Evolutionary conservation across 441 rosid species (phyloP), one percentile per base, ranked within the genome.

Genomic region (Melianthus villosus): DNA sequence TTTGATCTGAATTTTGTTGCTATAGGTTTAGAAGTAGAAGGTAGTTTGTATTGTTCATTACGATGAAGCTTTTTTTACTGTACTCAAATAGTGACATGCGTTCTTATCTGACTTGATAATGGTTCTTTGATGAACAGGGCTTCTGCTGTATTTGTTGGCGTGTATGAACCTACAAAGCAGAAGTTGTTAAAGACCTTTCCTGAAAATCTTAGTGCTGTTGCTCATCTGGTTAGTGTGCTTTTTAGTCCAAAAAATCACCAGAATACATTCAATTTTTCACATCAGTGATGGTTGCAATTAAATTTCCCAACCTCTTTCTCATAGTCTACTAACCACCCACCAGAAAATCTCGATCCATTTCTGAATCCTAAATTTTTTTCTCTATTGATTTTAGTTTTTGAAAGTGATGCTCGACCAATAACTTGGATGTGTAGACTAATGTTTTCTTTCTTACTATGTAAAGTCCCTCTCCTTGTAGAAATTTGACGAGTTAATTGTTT

Each of bases 111-210:
- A 22, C n/a, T 10, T 50, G 38, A 9, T 42, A 15, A 41, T 32
- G 16, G 31, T 15, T 42, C 27, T 46, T 44, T 36, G 34, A 19
- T 53, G 34, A 40, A 28, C 59, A 87, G 93, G 62, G 97, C 95
- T 52, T 89, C 98, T 26, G 96, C 98, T 12, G 46, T 89, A 53
- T 89, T 89, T 72, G 65, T 89, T 16, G 98, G 98, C 52, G 91
- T 82, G 38, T 89, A 84, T 46, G 98, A 89, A 62, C 96, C 98
- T 34, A 53, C 86, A 49, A 84, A 89, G 64, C 94, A 79, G 75
- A 79, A 89, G 64, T 48, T 89, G 48, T 60, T 82, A 48, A 70
- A 62, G 64, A 63, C 50, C 12, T 52, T 89, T 34, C 94, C 98
- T 32, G 96, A 84, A 59, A 71, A 77, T 70, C 65, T 82, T 48